Evolutionary conservation across 371 early-diverging fungal genomes (phyloP).

Genomic region (Mucor velutinosus): DNA sequence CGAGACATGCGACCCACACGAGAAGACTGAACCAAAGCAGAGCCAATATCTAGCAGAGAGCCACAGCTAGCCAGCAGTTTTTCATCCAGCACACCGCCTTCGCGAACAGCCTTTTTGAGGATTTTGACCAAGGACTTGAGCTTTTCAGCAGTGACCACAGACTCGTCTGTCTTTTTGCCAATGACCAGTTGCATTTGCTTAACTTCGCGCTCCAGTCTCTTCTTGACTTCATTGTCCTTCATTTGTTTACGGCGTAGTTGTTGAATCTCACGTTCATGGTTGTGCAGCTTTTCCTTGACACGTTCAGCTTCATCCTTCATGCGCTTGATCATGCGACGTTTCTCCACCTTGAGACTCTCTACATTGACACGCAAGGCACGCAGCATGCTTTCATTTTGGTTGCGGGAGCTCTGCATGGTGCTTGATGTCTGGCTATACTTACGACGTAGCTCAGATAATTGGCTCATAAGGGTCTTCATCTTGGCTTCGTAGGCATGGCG

Average conservation of each 20-base stretch:
- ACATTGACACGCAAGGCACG: conserved; percentile 55
- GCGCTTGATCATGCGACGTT: conserved; percentile 75
- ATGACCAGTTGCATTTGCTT: conserved; percentile 59
- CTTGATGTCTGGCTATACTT: conserved; percentile 61
- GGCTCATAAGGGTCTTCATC: conserved; percentile 64
- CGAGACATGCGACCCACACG: conserved; percentile 14
- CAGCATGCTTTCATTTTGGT: conserved; percentile 54
- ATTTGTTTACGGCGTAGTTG: conserved; percentile 67
- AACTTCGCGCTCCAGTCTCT: conserved; percentile 66
- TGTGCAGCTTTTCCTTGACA: conserved; percentile 62
- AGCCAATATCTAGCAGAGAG: conserved; percentile 29
- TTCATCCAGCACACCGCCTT: conserved; percentile 45
- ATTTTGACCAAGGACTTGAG: conserved; percentile 50
- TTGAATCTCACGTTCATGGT: conserved; percentile 75
- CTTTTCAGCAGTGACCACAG: conserved; percentile 57
- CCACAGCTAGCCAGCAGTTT: conserved; percentile 27
- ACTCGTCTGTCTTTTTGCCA: conserved; percentile 56
- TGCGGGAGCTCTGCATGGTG: conserved; percentile 55
- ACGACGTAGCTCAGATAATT: conserved; percentile 63
- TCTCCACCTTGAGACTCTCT: conserved; percentile 72
- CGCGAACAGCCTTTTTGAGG: conserved; percentile 45
- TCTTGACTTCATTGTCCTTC: conserved; percentile 64
- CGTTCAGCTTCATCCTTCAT: conserved; percentile 76
- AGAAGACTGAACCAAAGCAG: conserved; percentile 21
- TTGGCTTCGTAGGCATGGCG: conserved; percentile 66